Base-by-base conservation (phyloP, 352 stramenopile species). In the Phytopythium cucurbitacearum region DNA sequence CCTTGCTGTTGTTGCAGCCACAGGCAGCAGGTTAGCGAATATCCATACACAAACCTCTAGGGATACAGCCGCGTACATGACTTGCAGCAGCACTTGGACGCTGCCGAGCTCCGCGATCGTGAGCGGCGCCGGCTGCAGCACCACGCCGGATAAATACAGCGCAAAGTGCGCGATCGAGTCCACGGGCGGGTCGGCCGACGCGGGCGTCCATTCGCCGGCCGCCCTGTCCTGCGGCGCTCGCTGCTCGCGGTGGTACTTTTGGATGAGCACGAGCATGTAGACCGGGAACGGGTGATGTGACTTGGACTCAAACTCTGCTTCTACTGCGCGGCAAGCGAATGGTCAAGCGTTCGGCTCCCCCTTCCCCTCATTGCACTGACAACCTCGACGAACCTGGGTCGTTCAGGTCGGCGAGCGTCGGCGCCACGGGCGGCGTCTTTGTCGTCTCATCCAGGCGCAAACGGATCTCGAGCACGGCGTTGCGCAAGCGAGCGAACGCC, bases 231-330 rank as follows among this genome's bases (percentile, higher is more conserved):
- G 58, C 39, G 80, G 70, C 37, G 71, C 73, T 37, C 72, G 70
- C 5, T 54, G 48, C 57, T 94, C 85, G 42, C 71, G 77, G 55
- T 91, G 82, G 60, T 91, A 94, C 67, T 91, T 94, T 48, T 94
- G 80, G 48, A 94, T 91, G 40, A 94, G 65, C 11, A 86, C 62
- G 51, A 79, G 71, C 39, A 94, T 62, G 51, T 91, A 94, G 21
- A 46, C 51, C 3, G 85, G 85, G 51, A 93, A 91, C 33, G 85
- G 85, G 0, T 81, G 80, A 41, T 91, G 70, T 32, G 71, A 75
- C 57, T 92, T 92, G 34, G 80, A 66, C 60, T 94, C 85, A 67
- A 93, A 91, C 65, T 94, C 85, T 71, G 69, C 79, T 75, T 89
- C 81, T 73, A 89, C 81, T 89, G 67, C 65, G 64, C 61, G 53